A percentile compares a stretch with the other conserved stretches of the same genome.
Evolutionary conservation across 768 basidiomycete species (phyloP).

Genomic region (Calocera viscosa): DNA sequence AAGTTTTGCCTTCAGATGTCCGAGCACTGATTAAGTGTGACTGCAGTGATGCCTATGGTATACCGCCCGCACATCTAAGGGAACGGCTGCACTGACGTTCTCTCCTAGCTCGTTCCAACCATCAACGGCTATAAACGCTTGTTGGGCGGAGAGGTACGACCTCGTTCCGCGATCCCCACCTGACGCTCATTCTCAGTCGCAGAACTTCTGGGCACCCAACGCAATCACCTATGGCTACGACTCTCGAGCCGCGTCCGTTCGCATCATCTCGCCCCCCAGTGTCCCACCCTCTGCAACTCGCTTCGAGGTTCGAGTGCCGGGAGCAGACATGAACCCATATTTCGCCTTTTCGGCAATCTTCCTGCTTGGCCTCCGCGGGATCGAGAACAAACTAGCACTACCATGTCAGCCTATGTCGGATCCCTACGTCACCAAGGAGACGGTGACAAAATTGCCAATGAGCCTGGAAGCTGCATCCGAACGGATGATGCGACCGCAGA

Average conservation of each 20-base stretch:
- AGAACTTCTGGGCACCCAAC: conserved; percentile 83
- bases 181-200: neutral
- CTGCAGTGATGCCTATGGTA: conserved; percentile 13
- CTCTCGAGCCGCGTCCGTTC: conserved; percentile 80
- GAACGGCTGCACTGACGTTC: neutral
- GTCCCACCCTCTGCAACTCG: conserved; percentile 71
- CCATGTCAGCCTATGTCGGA: conserved; percentile 58
- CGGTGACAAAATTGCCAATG: conserved; percentile 64
- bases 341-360: conserved; percentile 82
- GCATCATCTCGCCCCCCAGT: conserved; percentile 85
- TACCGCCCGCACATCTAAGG: neutral
- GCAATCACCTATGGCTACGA: conserved; percentile 92
- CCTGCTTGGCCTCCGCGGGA: conserved; percentile 73
- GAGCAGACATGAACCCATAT: conserved; percentile 94
- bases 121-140: conserved; percentile 97
- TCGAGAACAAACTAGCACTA: conserved; percentile 59
- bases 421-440: conserved; percentile 22
- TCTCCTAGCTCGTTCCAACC: conserved; percentile 60
- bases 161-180: neutral
- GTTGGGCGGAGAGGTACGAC: conserved; percentile 62
- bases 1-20: conserved; percentile 20
- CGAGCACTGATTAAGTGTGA: neutral
- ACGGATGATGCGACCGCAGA: conserved; percentile 63
- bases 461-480: conserved; percentile 69
- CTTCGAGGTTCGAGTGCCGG: conserved; percentile 87